These are phyloP conservation scores for Mycena galericulata DNA, from an alignment of 768 basidiomycete species.

Conservation along the genomic window DNA sequence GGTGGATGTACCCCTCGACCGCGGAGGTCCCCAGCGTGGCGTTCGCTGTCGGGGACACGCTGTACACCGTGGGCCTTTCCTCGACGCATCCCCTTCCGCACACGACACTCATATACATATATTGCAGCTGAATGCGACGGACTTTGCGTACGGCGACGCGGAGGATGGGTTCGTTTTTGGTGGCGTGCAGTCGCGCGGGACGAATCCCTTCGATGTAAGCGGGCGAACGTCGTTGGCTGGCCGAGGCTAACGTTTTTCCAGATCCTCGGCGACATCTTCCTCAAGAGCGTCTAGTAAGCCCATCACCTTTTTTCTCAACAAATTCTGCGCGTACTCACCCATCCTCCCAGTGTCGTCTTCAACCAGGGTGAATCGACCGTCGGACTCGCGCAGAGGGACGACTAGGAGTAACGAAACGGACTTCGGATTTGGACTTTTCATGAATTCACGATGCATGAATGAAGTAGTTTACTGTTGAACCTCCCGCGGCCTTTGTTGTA, in stretches of 20 bases:
- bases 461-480: slow-evolving; percentile 26
- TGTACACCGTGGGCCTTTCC: slow-evolving; percentile 38
- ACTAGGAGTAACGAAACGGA: slow-evolving; percentile 12
- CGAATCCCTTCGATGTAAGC: slow-evolving; percentile 33
- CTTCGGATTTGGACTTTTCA: slow-evolving; percentile 20
- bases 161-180: slow-evolving; percentile 39
- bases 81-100: no score
- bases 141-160: slow-evolving; percentile 40
- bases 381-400: slow-evolving; percentile 31
- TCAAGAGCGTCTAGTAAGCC: slow-evolving; percentile 35
- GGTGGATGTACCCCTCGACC: slow-evolving; percentile 50
- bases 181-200: slow-evolving; percentile 36
- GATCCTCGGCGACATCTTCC: slow-evolving; percentile 36
- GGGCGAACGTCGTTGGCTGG: no score
- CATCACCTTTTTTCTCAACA: not conserved
- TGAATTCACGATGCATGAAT: slow-evolving; percentile 1
- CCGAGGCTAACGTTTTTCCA: not conserved
- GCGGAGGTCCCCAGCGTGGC: slow-evolving; percentile 45
- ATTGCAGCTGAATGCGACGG: slow-evolving; percentile 33
- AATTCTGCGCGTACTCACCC: no score
- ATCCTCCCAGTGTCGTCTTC: slow-evolving; percentile 28
- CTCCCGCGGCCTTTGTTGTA: slow-evolving; percentile 8
- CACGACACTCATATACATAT: no score
- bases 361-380: slow-evolving; percentile 34
- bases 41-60: slow-evolving; percentile 48